Conservation (phyloP, 116 monocot species). For the Cymodocea nodosa region DNA sequence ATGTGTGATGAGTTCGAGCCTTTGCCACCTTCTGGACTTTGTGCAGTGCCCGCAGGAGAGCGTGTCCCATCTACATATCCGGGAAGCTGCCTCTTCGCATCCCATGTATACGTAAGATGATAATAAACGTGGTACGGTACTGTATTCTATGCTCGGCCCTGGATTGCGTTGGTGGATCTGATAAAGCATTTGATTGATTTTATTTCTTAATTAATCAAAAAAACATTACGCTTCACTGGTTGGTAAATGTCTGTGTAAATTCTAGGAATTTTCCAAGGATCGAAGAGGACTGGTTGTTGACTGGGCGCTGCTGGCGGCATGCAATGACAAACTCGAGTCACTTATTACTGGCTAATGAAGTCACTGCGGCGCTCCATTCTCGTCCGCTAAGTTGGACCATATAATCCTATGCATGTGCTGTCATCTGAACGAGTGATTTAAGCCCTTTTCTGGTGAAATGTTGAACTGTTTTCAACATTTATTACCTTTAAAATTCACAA, state of each 20-base stretch:
- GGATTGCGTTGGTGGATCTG: not conserved
- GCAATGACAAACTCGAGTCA: not conserved
- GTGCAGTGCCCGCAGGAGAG: not conserved
- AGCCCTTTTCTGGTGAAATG: no score
- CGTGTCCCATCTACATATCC: constrained; percentile 1
- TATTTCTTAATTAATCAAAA: no score
- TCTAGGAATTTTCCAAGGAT: no score
- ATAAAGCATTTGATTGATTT: no score
- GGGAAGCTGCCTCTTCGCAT: not conserved
- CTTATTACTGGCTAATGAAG: not conserved
- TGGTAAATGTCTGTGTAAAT: no score
- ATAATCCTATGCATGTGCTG: not conserved
- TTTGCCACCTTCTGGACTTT: no score
- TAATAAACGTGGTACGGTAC: not conserved
- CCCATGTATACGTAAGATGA: not conserved
- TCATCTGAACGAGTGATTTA: not conserved
- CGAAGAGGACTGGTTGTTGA: not conserved
- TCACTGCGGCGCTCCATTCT: no score
- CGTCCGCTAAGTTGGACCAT: no score
- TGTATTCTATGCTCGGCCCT: not conserved
- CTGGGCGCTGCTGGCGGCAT: no score
- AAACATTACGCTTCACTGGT: no score
- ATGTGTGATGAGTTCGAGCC: not conserved
- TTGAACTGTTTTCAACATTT: no score
- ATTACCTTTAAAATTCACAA: no score